Percentiles rank a stretch among this genome's conserved stretches.
Evolutionary conservation across 2,329 filamentous ascomycete genomes (phyloP).

Genomic region (Leptographium galeiforme): DNA sequence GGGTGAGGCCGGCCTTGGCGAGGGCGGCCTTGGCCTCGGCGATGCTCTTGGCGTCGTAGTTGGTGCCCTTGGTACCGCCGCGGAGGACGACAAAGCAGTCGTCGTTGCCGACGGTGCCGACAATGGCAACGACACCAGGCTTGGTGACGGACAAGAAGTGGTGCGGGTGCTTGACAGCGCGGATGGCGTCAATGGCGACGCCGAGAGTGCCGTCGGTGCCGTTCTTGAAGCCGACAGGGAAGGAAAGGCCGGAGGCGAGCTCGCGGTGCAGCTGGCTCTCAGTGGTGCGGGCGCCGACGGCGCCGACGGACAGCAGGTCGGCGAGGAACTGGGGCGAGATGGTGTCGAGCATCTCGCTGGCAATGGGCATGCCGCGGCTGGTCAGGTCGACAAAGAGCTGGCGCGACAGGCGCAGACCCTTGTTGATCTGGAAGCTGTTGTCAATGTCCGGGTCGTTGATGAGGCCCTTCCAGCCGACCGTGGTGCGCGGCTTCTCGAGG

Average conservation of each 20-base stretch:
- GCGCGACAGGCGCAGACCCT: conserved; percentile 73
- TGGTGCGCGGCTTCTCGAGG: conserved; percentile 95
- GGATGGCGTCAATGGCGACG: conserved; percentile 91
- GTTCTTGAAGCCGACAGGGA: conserved; percentile 99
- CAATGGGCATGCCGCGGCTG: conserved; percentile 84
- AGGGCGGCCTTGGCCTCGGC: conserved; percentile 70
- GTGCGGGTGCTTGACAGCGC: conserved; percentile 80
- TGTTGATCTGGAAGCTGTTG: conserved; percentile 98
- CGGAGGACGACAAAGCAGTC: conserved; percentile 95
- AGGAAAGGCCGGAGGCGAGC: conserved; percentile 82
- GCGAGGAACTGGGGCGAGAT: conserved; percentile 95
- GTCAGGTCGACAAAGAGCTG: conserved; percentile 92
- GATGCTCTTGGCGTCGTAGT: conserved; percentile 81
- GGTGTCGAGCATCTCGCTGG: conserved; percentile 95
- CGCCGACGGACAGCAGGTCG: conserved; percentile 81
- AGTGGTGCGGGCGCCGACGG: conserved; percentile 89
- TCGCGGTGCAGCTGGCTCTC: conserved; percentile 94
- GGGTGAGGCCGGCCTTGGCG: conserved; percentile 55
- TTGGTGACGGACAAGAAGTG: conserved; percentile 98
- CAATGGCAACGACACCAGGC: conserved; percentile 87
- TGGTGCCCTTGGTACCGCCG: conserved; percentile 84
- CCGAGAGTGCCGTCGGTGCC: conserved; percentile 84
- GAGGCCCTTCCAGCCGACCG: conserved; percentile 95
- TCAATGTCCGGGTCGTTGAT: conserved; percentile 99
- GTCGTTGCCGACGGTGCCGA: conserved; percentile 86